Percentiles rank a stretch among this genome's conserved stretches.
Conservation (phyloP, 2,329 filamentous ascomycete species). For the Sporothrix luriei region DNA sequence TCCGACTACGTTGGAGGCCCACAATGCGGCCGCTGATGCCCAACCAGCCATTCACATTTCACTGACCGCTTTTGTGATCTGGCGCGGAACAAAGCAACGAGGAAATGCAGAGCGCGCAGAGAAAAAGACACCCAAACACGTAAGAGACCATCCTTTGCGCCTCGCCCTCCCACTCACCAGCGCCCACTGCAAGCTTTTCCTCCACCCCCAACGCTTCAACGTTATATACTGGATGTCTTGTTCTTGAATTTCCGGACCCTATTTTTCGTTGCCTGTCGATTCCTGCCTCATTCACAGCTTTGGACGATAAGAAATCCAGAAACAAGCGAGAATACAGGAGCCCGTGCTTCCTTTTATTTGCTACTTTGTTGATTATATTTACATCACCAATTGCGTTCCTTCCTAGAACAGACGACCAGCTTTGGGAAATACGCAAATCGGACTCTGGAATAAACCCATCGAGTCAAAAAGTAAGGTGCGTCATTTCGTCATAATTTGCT, state of each 20-base stretch:
- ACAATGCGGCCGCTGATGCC: slow-evolving; percentile 40
- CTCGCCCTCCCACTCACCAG: slow-evolving; percentile 30
- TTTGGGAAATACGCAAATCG: not conserved
- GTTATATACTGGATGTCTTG: slow-evolving; percentile 29
- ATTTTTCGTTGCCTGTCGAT: slow-evolving; percentile 19
- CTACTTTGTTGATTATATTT: not conserved
- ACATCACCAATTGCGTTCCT: not conserved
- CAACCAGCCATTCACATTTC: slow-evolving; percentile 41
- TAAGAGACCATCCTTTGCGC: slow-evolving; percentile 33
- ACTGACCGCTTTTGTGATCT: slow-evolving; percentile 43
- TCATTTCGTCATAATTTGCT: slow-evolving; percentile 23
- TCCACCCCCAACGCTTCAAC: slow-evolving; percentile 20
- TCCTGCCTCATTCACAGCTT: slow-evolving; percentile 3
- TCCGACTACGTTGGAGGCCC: not conserved
- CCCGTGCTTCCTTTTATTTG: not conserved
- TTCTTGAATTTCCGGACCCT: slow-evolving; percentile 20
- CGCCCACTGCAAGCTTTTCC: slow-evolving; percentile 15
- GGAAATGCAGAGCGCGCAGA: not conserved
- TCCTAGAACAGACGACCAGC: not conserved
- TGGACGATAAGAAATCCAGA: not conserved
- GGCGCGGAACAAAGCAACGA: slow-evolving; percentile 1
- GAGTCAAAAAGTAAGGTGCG: slow-evolving; percentile 20
- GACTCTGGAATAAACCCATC: not conserved
- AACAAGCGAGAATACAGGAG: not conserved
- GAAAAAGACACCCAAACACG: not conserved